Evolutionary conservation across 495 filamentous ascomycete genomes (phyloP).

Genomic region (Penicillium parvum): DNA sequence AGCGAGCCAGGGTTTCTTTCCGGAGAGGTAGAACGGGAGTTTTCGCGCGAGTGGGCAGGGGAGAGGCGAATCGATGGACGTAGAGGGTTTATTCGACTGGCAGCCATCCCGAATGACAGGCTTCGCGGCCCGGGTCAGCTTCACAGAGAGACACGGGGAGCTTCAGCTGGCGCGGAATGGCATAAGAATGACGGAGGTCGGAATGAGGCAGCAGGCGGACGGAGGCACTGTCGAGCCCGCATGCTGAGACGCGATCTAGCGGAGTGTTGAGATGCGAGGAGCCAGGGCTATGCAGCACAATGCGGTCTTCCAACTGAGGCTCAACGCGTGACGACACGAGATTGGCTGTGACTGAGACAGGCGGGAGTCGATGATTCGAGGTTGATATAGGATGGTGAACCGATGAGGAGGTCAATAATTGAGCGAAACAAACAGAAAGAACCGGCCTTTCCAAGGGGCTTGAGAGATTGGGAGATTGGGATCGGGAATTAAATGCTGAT

Average conservation of each 20-base stretch:
- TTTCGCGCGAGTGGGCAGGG: slow-evolving; percentile 22
- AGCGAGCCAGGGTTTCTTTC: slow-evolving; percentile 22
- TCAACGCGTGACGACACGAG: slow-evolving; percentile 1
- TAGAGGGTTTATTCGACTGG: slow-evolving; percentile 25
- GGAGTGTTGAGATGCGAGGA: slow-evolving; percentile 1
- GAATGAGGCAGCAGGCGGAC: slow-evolving; percentile 18
- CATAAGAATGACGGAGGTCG: slow-evolving; percentile 21
- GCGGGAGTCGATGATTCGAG: not conserved
- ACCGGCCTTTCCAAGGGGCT: not conserved
- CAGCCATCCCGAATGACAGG: slow-evolving; percentile 33
- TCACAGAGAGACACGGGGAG: slow-evolving; percentile 14
- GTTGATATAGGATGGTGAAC: not conserved
- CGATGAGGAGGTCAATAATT: not conserved
- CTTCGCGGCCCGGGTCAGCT: slow-evolving; percentile 10
- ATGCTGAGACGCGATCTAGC: slow-evolving; percentile 25
- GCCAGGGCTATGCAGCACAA: not conserved
- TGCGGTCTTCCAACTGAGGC: not conserved
- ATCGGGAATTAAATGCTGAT: slow-evolving; percentile 9
- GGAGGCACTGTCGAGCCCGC: slow-evolving; percentile 27
- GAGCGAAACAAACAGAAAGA: not conserved
- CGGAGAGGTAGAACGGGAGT: slow-evolving; percentile 26
- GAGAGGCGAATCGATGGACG: slow-evolving; percentile 29
- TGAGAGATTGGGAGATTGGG: not conserved
- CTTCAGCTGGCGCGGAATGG: slow-evolving; percentile 12
- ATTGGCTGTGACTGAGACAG: slow-evolving; percentile 6